Conservation (phyloP, 805 yeast species). For the Candida easanensis region DNA sequence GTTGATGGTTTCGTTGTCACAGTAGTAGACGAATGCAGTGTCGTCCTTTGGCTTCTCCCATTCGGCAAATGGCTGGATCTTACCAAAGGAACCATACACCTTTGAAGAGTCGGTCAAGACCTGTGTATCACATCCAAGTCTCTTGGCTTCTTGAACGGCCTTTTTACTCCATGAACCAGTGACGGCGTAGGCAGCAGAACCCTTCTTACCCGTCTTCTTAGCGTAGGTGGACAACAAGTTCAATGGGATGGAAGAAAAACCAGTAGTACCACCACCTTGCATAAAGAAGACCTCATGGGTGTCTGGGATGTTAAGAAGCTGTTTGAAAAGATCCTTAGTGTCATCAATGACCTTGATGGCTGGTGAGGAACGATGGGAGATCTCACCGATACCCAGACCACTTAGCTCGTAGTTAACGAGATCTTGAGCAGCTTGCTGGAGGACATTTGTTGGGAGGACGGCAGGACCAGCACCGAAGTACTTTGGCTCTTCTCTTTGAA, state of each 20-base stretch:
- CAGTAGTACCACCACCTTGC: slow-evolving; percentile 98
- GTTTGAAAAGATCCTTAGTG: slow-evolving; percentile 63
- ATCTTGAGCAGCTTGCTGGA: slow-evolving; percentile 86
- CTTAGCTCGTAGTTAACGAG: slow-evolving; percentile 64
- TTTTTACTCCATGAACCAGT: slow-evolving; percentile 96
- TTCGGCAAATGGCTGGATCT: slow-evolving; percentile 60
- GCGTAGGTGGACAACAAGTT: slow-evolving; percentile 77
- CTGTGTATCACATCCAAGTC: slow-evolving; percentile 77
- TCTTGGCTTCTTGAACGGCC: slow-evolving; percentile 78
- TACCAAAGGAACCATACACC: slow-evolving; percentile 53
- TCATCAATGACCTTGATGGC: slow-evolving; percentile 76
- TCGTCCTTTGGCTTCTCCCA: slow-evolving; percentile 62
- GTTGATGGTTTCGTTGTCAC: slow-evolving; percentile 97
- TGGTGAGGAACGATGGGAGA: slow-evolving; percentile 88
- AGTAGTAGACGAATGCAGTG: slow-evolving; percentile 81
- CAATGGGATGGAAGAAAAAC: slow-evolving; percentile 84
- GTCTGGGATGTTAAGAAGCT: slow-evolving; percentile 76
- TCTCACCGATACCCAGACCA: slow-evolving; percentile 92
- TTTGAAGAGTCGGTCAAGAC: slow-evolving; percentile 65
- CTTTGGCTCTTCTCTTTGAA: slow-evolving; percentile 67
- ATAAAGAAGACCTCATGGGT: slow-evolving; percentile 91
- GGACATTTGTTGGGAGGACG: slow-evolving; percentile 74
- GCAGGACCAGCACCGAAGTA: slow-evolving; percentile 99
- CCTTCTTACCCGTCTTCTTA: slow-evolving; percentile 68
- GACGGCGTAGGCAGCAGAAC: slow-evolving; percentile 80